Evolutionary conservation across 768 basidiomycete species (phyloP).

Genomic region (Amanita jacksonii): DNA sequence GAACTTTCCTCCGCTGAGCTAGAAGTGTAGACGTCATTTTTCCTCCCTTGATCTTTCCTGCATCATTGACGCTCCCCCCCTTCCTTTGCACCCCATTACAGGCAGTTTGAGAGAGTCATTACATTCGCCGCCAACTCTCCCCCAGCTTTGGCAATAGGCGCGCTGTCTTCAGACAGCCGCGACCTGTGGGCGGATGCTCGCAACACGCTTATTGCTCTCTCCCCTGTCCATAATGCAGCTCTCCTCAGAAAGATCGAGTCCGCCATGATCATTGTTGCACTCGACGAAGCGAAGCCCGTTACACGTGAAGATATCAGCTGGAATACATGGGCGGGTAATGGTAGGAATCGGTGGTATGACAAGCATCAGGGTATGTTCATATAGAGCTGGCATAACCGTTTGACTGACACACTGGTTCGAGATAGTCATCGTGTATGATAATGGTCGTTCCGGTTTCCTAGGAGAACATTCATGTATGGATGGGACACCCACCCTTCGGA

Average conservation of each 20-base stretch:
- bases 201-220: constrained; percentile 51
- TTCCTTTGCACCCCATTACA: constrained; percentile 15
- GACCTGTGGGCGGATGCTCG: constrained; percentile 81
- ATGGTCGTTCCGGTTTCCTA: constrained; percentile 89
- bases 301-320: constrained; percentile 78
- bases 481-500: constrained; percentile 87
- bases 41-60: neutral
- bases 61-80: neutral
- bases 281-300: constrained; percentile 77
- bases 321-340: constrained; percentile 84
- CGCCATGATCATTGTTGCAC: constrained; percentile 76
- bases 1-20: constrained; percentile 76
- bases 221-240: constrained; percentile 44
- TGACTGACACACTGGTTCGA: neutral
- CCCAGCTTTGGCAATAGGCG: constrained; percentile 51
- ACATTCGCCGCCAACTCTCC: constrained; percentile 41
- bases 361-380: constrained; percentile 81
- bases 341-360: constrained; percentile 89
- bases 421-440: constrained; percentile 87
- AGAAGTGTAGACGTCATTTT: constrained; percentile 41
- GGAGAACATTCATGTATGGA: constrained; percentile 88
- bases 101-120: constrained; percentile 65
- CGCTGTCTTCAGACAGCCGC: constrained; percentile 81
- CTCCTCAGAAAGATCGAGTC: constrained; percentile 78
- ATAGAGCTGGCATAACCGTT: neutral